Conservation (phyloP, 108 stramenopile species). For the Skeletonema costatum region DNA sequence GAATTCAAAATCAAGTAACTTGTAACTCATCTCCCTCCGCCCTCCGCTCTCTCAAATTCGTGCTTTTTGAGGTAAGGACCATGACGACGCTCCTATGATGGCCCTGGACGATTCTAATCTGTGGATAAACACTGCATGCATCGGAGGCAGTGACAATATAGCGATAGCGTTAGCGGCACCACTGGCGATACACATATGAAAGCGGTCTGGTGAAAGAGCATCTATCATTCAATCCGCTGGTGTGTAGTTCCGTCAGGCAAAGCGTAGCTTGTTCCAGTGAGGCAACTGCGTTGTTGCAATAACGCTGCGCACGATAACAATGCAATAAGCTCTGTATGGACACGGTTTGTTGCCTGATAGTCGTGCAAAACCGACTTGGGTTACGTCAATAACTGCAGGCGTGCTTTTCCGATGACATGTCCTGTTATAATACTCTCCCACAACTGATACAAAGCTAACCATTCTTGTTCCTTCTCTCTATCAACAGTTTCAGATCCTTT, state of each 20-base stretch:
- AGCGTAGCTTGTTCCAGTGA: not conserved
- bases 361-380: slow-evolving; percentile 37
- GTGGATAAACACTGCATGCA: not conserved
- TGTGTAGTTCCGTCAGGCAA: not conserved
- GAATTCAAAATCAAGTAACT: slow-evolving; percentile 14
- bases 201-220: not conserved
- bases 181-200: not conserved
- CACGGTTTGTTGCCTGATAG: slow-evolving; percentile 26
- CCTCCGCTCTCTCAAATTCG: not conserved
- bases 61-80: slow-evolving; percentile 2
- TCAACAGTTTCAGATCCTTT: slow-evolving; percentile 13
- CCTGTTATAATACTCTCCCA: slow-evolving; percentile 18
- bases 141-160: not conserved
- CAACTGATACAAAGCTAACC: not conserved
- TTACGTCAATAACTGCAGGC: slow-evolving; percentile 25
- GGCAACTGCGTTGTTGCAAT: not conserved
- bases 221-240: not conserved
- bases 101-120: not conserved
- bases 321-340: not conserved
- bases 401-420: not conserved
- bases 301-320: slow-evolving; percentile 21
- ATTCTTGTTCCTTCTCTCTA: slow-evolving; percentile 1
- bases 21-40: not conserved
- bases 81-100: not conserved
- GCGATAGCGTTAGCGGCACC: not conserved